Evolutionary conservation across 2,329 filamentous ascomycete species (phyloP), one percentile per base, ranked within the genome.

Genomic region (Samsoniella hepiali): DNA sequence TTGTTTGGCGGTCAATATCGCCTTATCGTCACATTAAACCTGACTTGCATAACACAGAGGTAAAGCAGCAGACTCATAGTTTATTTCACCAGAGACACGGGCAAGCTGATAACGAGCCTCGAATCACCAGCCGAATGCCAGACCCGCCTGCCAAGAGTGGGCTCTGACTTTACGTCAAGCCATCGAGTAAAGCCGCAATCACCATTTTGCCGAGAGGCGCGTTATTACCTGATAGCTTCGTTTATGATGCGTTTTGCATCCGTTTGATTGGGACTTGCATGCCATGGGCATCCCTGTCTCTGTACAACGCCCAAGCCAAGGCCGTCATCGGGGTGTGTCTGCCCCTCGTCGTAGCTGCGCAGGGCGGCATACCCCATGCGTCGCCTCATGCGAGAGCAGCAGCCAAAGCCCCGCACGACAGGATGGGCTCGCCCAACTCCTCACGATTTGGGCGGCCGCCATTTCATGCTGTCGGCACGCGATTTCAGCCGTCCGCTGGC

Each of bases 171-270:
- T 60, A 60, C 49, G 58, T 60, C 38, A 60, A 60, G 58, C 47
- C 58, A 60, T 60, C 47, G 58, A 60, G 47, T 53, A 60, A 60
- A 53, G 58, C 47, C n/a, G 7, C 29, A 13, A 29, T 51, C 15
- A 36, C 17, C n/a, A 42, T 44, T 49, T 32, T 53, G 58, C 58
- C 36, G 58, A 60, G 27, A 44, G 11, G 47, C 58, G 47, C 49
- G 6, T 44, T 42, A 53, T 60, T 60, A 60, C 58, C 58, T 60
- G 58, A 60, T 53, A 60, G 58, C 47, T 60, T 60, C 47, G 29
- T 50, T 32, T 15, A 22, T 50, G 44, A 49, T 50, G 45, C 57
- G 27, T 4, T 4, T 8, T 31, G 32, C 38, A n/a, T 36, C 22
- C 57, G 15, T 40, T 50, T 50, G 44, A 50, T 31, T 50, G 32